Evolutionary conservation across 2,329 filamentous ascomycete species (phyloP), one percentile per base, ranked within the genome.

Genomic region (Fusarium citri): DNA sequence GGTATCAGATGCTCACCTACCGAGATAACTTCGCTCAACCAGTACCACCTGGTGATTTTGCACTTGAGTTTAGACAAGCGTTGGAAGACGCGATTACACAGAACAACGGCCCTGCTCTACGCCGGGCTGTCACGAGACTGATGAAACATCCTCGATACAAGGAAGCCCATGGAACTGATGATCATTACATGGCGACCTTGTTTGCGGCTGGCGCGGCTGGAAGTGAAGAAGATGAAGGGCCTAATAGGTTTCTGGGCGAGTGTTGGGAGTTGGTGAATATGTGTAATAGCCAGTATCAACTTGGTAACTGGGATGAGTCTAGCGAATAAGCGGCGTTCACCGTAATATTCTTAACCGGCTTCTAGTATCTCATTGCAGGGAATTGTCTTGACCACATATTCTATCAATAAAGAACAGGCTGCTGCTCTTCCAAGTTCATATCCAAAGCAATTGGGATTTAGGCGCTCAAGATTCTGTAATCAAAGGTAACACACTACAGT

Each of bases 81-180:
- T 83, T 91, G 5, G 86, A 91, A 66, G 88, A 91, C 76, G 85
- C 85, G 0, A 81, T 91, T 18, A 70, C 60, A 18, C 56, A 68
- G n/a, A 70, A 68, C 16, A 55, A 30, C 0, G 55, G 89, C 0
- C 87, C 88, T 9, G 76, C 77, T 34, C 74, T 91, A 46, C 78
- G 88, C 4, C 80, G 86, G 8, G 85, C 83, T 0, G 81, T 89
- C 47, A 88, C 87, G 4, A 82, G 88, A 30, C 74, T 92, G 70
- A 91, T 91, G 88, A 91, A 92, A 80, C 87, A 91, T 72, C 89
- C 89, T 0, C 80, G 83, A 55, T 92, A 86, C 74, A 79, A 89
- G 20, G 89, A 91, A 71, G 89, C 90, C 0, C 89, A 92, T 78
- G 89, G 83, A 0, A 91, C 89, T 0, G 89, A 92, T 74, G 90